Evolutionary conservation across 805 yeast species (phyloP), one percentile per base, ranked within the genome.

Genomic region (Kluyveromyces nonfermentans): DNA sequence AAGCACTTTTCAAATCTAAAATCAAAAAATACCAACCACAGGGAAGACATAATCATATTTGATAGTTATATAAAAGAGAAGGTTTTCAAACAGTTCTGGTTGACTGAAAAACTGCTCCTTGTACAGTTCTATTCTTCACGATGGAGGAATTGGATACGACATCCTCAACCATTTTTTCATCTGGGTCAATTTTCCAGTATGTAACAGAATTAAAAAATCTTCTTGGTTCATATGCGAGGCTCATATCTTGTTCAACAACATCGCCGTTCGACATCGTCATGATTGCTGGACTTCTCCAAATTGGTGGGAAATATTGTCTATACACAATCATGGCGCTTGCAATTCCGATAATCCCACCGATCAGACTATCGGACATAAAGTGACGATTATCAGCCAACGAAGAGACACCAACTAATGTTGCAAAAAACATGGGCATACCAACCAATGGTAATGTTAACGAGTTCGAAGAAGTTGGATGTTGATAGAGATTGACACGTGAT

Each of bases 381-480:
- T 44, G 46, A 19, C 46, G 36, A 17, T 44, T 42, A 30, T 44
- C 46, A 9, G 46, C 39, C 5, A 44, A 16, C 5, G 44, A 35
- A 0, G 46, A 40, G 9, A 37, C 34, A 22, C 42, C 41, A 18
- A 44, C 36, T 33, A 44, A 17, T 4, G 40, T 30, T 7, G 42
- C 40, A 28, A 44, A 32, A 16, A 44, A 15, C 5, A 44, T 33
- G 1, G 46, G 46, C 12, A 35, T 28, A 2, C 41, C 44, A 18
- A 22, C 35, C 19, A 35, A 16, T 14, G 42, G 42, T 16, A 37
- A 31, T 14, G 43, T 38, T 9, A 44, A 16, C 7, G 46, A 44
- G 28, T 44, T 41, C 9, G 42, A 39, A 14, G 42, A 31, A 3
- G 42, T 32, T 9, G 38, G 39, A 20, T 41, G 30, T 21, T 40